Base-by-base conservation (phyloP, 1,139 yeast genomes). In the Pichia sp. region DNA sequence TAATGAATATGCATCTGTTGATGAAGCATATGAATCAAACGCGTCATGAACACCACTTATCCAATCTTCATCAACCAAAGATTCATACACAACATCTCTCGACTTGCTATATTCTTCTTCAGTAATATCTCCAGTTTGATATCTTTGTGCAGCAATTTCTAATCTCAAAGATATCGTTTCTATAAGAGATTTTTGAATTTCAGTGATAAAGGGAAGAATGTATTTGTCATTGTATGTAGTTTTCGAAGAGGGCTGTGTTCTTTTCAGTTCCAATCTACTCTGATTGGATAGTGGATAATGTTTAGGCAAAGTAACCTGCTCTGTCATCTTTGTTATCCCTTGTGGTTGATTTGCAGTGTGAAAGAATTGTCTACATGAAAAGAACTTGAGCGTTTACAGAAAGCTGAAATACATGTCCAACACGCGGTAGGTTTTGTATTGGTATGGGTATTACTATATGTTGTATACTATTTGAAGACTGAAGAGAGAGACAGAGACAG, bases 261-360 rank as follows among this genome's bases (percentile, higher is more conserved):
- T 37, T n/a, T 47, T 41, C 2, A 54, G 31, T 8, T 39, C 42
- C 1, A 22, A 14, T 19, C 38, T 48, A 28, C 40, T 42, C n/a
- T 29, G 37, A 16, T 39, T 36, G 8, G 38, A 27, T 9, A 56
- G 35, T 1, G 60, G 60, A 27, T 41, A 56, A 34, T 50, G 46
- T 2, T 46, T 31, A 2, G 58, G 60, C 9, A 55, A 31, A 11
- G 41, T 36, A 23, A 51, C 34, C n/a, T 28, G 33, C 16, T 38
- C 30, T 11, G 21, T 7, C 28, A 22, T 32, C 11, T 3, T 13
- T 6, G 6, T 15, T 10, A n/a, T n/a, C n/a, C n/a, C n/a, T n/a
- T n/a, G n/a, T n/a, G n/a, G n/a, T n/a, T n/a, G n/a, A n/a, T n/a
- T n/a, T n/a, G n/a, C n/a, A n/a, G n/a, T n/a, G n/a, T n/a, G n/a